Conservation (phyloP, 1,284 basidiomycete species). For the Xanthoconium separans region DNA sequence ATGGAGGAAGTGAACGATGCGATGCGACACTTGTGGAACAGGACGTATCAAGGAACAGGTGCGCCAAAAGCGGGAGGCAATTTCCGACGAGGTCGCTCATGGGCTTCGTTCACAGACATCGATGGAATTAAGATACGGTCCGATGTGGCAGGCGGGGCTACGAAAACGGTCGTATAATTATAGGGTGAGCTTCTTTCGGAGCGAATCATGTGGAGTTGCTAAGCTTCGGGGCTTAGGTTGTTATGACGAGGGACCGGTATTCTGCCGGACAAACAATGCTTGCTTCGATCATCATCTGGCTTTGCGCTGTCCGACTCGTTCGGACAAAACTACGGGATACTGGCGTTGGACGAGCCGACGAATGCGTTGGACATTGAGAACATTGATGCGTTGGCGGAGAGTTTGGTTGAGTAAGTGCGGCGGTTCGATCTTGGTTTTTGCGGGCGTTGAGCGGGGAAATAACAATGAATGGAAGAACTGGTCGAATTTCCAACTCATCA, state of each 20-base stretch:
- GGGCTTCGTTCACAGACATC: slow-evolving; percentile 64
- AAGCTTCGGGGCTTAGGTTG: slow-evolving; percentile 58
- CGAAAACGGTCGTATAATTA: slow-evolving; percentile 97
- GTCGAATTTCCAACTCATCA: slow-evolving; percentile 94
- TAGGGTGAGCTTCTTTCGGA: slow-evolving; percentile 56
- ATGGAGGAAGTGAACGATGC: slow-evolving; percentile 99
- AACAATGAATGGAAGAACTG: slow-evolving; percentile 89
- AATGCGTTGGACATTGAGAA: slow-evolving; percentile 97
- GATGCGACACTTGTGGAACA: slow-evolving; percentile 96
- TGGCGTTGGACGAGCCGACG: slow-evolving; percentile 97
- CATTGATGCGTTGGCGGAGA: slow-evolving; percentile 89
- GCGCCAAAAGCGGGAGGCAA: not conserved
- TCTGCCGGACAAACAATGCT: slow-evolving; percentile 99
- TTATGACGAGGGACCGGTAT: slow-evolving; percentile 98
- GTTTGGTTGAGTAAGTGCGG: slow-evolving; percentile 82
- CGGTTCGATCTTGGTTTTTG: not conserved
- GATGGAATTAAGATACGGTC: slow-evolving; percentile 96
- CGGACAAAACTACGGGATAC: slow-evolving; percentile 95
- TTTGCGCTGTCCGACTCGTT: slow-evolving; percentile 98
- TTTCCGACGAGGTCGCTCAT: slow-evolving; percentile 20
- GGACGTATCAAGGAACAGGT: slow-evolving; percentile 99
- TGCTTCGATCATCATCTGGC: slow-evolving; percentile 97
- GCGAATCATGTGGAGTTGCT: slow-evolving; percentile 17
- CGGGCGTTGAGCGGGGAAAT: slow-evolving; percentile 4
- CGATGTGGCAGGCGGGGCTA: slow-evolving; percentile 84